Evolutionary conservation across 169 alveolate genomes (phyloP).

Genomic region (Eimeria maxima): DNA sequence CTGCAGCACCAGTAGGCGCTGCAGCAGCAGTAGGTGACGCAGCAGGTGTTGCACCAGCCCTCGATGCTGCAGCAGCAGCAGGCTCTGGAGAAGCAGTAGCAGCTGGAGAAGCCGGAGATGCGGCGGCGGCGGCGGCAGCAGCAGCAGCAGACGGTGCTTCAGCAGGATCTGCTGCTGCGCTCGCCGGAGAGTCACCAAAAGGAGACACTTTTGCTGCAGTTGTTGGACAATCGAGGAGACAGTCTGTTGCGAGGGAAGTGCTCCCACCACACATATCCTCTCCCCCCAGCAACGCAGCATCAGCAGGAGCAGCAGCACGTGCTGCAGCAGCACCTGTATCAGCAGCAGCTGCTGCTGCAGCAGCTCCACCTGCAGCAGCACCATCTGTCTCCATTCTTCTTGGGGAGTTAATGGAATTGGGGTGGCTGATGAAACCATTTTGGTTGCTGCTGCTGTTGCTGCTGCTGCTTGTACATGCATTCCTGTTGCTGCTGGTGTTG

Average conservation of each 20-base stretch:
- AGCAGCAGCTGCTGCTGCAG: conserved; percentile 9
- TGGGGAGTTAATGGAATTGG: no score
- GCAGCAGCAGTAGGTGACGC: no score
- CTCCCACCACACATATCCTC: background rate
- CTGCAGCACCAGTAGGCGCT: background rate
- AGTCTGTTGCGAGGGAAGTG: background rate
- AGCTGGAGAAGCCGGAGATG: no score
- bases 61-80: conserved; percentile 26
- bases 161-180: background rate
- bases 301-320: background rate
- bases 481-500: background rate
- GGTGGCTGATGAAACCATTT: no score
- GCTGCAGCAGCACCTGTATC: background rate
- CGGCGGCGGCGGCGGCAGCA: no score
- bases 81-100: background rate
- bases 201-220: background rate
- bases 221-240: background rate
- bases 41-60: background rate
- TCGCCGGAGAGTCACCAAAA: background rate
- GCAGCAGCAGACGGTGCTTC: background rate
- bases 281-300: background rate
- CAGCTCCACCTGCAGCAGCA: background rate
- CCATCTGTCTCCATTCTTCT: no score
- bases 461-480: no score
- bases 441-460: background rate